Conservation (phyloP, 1,139 yeast species). For the Eremothecium cymbalariae region DNA sequence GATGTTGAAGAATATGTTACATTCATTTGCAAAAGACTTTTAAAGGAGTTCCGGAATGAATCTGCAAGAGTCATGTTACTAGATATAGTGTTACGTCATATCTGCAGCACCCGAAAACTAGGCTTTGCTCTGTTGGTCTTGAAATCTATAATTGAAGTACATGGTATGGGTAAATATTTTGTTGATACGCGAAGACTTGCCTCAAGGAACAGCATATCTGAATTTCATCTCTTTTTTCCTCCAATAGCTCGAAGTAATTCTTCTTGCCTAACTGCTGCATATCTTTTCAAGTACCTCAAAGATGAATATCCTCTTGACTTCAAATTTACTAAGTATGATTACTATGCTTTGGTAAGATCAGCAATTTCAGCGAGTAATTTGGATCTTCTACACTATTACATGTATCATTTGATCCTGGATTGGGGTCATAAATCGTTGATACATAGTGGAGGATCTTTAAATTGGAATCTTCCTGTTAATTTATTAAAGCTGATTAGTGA, state of each 20-base stretch:
- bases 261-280: constrained; percentile 11
- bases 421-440: constrained; percentile 10
- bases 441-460: too few relatives aligned
- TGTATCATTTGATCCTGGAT: constrained; percentile 13
- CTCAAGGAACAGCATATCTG: background rate
- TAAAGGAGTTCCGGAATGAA: too few relatives aligned
- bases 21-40: background rate
- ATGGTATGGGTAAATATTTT: too few relatives aligned
- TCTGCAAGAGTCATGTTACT: too few relatives aligned
- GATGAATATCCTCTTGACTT: constrained; percentile 5
- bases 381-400: constrained; percentile 12
- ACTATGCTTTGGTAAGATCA: constrained; percentile 13
- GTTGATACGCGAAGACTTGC: too few relatives aligned
- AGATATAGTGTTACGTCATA: too few relatives aligned
- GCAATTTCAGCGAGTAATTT: constrained; percentile 10
- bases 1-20: background rate
- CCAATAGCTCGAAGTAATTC: constrained; percentile 7
- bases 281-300: constrained; percentile 9
- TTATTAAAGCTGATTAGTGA: too few relatives aligned
- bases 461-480: too few relatives aligned
- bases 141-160: too few relatives aligned
- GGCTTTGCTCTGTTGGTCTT: too few relatives aligned
- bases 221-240: constrained; percentile 1
- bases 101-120: too few relatives aligned
- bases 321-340: constrained; percentile 14